phyloP scores from a whole-genome alignment of 306 rosid species.

The Aeschynomene evenia region DNA sequence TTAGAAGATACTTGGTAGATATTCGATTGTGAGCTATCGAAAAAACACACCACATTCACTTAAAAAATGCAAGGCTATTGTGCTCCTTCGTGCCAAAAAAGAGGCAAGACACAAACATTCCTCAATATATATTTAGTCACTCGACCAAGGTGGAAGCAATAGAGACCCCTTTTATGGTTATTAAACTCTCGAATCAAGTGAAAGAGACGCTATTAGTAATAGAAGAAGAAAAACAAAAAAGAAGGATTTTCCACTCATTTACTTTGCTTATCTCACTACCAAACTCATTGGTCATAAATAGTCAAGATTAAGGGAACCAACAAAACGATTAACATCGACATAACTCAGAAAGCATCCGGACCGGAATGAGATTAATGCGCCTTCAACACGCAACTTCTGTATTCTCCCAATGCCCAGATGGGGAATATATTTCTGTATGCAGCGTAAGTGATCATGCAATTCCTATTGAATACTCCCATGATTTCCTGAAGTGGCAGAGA shows the following conservation, averaged over 20 bases:
- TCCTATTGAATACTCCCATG: constrained; percentile 85
- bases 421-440: constrained; percentile 89
- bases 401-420: constrained; percentile 90
- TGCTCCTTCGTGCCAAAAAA: constrained; percentile 16
- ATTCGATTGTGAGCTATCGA: no score
- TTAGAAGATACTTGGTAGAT: no score
- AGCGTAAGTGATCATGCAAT: constrained; percentile 80
- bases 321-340: neutral
- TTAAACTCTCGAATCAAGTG: neutral
- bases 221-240: neutral
- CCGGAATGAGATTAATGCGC: constrained; percentile 8
- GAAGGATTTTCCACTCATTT: neutral
- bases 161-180: neutral
- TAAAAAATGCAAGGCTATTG: no score
- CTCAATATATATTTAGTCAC: neutral
- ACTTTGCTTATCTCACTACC: constrained; percentile 9
- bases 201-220: neutral
- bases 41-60: no score
- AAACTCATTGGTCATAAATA: constrained; percentile 9
- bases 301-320: neutral
- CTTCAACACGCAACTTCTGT: constrained; percentile 50
- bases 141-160: constrained; percentile 10
- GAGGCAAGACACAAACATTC: neutral
- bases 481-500: constrained; percentile 59
- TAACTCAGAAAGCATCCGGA: neutral